Evolutionary conservation across 768 basidiomycete species (phyloP).

Genomic region (Suillus spraguei): DNA sequence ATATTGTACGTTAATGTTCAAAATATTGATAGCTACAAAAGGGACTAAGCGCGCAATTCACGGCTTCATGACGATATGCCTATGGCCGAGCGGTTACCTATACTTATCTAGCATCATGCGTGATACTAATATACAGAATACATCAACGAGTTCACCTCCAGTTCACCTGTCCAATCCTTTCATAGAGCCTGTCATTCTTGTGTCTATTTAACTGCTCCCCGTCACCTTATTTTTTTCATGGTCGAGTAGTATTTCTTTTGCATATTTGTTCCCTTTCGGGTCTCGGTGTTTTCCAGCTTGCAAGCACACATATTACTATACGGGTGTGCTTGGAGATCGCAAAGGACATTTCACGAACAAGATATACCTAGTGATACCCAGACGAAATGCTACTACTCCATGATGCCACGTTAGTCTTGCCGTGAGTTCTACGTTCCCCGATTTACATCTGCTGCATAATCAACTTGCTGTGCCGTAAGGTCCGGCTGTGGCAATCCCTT

Average conservation of each 20-base stretch:
- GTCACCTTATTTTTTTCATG: constrained; percentile 16
- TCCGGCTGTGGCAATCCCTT: background rate
- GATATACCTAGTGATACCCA: constrained; percentile 15
- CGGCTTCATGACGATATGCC: constrained; percentile 5
- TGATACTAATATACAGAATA: constrained; percentile 14
- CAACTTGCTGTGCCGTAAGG: background rate
- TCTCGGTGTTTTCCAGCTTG: constrained; percentile 10
- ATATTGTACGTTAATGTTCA: constrained; percentile 8
- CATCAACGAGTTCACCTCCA: constrained; percentile 3
- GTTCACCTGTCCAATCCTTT: constrained; percentile 18
- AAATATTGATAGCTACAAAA: constrained; percentile 32
- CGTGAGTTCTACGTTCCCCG: background rate
- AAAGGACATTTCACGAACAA: constrained; percentile 10
- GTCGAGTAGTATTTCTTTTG: constrained; percentile 20
- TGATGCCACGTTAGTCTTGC: background rate
- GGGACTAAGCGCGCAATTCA: constrained; percentile 29
- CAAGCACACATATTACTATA: constrained; percentile 17
- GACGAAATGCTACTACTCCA: constrained; percentile 5
- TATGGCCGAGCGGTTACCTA: constrained; percentile 12
- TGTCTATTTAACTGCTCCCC: constrained; percentile 18
- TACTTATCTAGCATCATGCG: constrained; percentile 18
- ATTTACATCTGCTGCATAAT: background rate
- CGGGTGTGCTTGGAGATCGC: constrained; percentile 10
- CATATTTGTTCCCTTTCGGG: constrained; percentile 20
- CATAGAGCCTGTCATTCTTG: constrained; percentile 17